Evolutionary conservation across 2,329 filamentous ascomycete genomes (phyloP).

Genomic region (Colletotrichum falcatum): DNA sequence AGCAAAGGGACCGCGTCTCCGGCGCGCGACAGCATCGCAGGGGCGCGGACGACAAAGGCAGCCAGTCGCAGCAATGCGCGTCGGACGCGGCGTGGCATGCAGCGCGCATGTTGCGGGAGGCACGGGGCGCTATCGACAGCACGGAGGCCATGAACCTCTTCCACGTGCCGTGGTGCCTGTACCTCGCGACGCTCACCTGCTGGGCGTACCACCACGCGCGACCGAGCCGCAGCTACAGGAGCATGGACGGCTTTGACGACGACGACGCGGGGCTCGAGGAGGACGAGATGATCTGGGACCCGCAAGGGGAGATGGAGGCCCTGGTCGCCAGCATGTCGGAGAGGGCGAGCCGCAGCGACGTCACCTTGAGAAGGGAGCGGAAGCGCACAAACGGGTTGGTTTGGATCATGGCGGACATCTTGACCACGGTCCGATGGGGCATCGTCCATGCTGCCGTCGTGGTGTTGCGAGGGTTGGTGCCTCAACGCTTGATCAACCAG

Average conservation of each 20-base stretch:
- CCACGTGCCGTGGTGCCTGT: conserved; percentile 72
- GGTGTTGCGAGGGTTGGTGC: conserved; percentile 58
- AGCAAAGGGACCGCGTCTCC: neutral
- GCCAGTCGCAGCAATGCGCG: conserved; percentile 45
- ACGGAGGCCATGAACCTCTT: conserved; percentile 66
- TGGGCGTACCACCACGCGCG: conserved; percentile 68
- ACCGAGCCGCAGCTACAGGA: conserved; percentile 18
- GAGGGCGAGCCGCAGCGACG: conserved; percentile 44
- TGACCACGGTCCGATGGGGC: conserved; percentile 70
- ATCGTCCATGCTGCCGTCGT: conserved; percentile 72
- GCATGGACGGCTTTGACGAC: conserved; percentile 42
- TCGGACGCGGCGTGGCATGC: conserved; percentile 65
- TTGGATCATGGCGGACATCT: conserved; percentile 64
- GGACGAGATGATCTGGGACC: conserved; percentile 64
- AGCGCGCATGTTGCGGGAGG: conserved; percentile 62
- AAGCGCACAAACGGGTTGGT: conserved; percentile 65
- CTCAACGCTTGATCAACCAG: conserved; percentile 48
- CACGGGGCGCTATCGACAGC: conserved; percentile 61
- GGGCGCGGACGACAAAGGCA: neutral
- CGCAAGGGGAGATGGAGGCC: conserved; percentile 60
- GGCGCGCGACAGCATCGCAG: neutral
- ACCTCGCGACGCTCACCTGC: conserved; percentile 67
- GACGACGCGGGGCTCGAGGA: conserved; percentile 46
- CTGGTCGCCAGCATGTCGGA: conserved; percentile 55
- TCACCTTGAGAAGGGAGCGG: conserved; percentile 53